Evolutionary conservation across 345 rosid genomes (phyloP), one percentile per base, ranked within the genome.

Genomic region (Theobroma cacao): DNA sequence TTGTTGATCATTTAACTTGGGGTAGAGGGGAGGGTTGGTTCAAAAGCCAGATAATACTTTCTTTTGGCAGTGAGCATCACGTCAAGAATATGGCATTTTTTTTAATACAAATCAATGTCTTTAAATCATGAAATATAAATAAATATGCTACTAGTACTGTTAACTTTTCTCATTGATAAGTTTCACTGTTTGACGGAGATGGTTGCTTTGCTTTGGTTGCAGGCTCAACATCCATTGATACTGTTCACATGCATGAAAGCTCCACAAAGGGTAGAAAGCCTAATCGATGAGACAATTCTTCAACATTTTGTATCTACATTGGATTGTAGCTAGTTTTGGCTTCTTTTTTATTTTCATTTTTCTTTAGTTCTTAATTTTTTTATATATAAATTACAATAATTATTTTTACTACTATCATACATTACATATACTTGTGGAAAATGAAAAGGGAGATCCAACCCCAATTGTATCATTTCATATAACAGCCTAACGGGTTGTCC

Each of bases 171-270:
- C 7, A 50, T 18, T 10, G 41, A 70, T 70, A 15, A 10, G 11
- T 31, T 69, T 71, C 15, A 5, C 0, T 10, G 30, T 20, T 6
- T 20, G 60, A 70, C 13, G 30, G 30, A 5, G 9, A 66, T 22
- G 18, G 15, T 68, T 70, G 20, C 26, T 50, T 68, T 70, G 20
- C 26, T 50, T 70, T 73, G 62, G 28, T 7, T 74, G 64, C 67
- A 74, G 77, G 77, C 28, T 74, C 53, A 74, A 74, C 55, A 58
- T 74, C 24, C 77, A 59, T 40, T 74, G 77, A 72, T 20, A 72
- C n/a, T 5, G 31, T 0, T 33, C 31, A 52, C 62, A 20, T 47
- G 74, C 58, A 17, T 47, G 3, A 17, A 26, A 45, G 33, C 34
- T 45, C 5, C 2, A 36, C 4, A 38, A 17, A 26, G 17, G n/a